These are phyloP conservation scores for Gossypium thurberi DNA, from an alignment of 345 rosid genomes.

Conservation along the genomic window DNA sequence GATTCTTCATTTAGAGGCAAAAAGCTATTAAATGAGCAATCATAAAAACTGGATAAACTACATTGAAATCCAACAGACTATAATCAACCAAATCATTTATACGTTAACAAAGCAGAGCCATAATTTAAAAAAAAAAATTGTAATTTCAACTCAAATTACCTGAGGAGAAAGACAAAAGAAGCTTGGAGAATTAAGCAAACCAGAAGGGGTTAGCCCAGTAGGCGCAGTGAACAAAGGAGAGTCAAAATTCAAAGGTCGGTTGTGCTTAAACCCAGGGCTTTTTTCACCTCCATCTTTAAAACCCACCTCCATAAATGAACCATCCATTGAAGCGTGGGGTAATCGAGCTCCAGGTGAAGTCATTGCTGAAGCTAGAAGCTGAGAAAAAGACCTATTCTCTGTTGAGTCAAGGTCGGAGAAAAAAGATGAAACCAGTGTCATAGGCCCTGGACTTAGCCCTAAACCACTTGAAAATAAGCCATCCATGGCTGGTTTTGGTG, in stretches of 20 bases:
- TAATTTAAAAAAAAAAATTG: background rate
- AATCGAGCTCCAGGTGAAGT: constrained; percentile 49
- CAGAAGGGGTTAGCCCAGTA: constrained; percentile 89
- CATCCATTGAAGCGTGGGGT: constrained; percentile 13
- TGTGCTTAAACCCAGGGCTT: constrained; percentile 44
- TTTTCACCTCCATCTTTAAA: constrained; percentile 31
- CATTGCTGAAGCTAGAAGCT: constrained; percentile 89
- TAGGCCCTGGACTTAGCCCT: constrained; percentile 74
- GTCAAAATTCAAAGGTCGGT: constrained; percentile 39
- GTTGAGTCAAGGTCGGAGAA: constrained; percentile 55
- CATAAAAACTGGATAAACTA: background rate
- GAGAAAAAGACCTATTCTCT: constrained; percentile 66
- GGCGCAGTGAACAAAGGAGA: constrained; percentile 70
- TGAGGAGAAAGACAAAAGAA: constrained; percentile 71
- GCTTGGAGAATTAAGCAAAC: constrained; percentile 71
- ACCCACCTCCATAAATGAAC: constrained; percentile 22
- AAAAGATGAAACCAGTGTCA: constrained; percentile 80
- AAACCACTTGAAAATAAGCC: constrained; percentile 40
- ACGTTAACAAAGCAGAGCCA: constrained; percentile 1
- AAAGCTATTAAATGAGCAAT: background rate
- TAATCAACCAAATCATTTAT: background rate
- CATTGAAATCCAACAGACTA: background rate
- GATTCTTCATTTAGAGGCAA: background rate
- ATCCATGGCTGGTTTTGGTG: constrained; percentile 55
- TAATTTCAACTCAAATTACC: constrained; percentile 28